Conservation (phyloP, 2,329 filamentous ascomycete species). For the Domatiomyces globalis region DNA sequence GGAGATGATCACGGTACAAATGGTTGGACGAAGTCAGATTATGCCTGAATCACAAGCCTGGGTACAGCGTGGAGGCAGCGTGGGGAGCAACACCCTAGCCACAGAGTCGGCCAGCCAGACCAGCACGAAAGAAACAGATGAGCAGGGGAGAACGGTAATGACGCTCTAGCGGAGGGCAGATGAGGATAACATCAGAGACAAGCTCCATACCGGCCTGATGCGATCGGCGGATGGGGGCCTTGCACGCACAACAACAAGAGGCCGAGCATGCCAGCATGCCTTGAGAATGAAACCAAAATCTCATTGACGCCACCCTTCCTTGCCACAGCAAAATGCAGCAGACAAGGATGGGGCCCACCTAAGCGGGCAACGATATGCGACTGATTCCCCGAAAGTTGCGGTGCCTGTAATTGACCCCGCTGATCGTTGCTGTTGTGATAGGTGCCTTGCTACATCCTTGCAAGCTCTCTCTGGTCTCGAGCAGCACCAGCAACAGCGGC, state of each 20-base stretch:
- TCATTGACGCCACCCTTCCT: not conserved
- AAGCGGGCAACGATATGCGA: not conserved
- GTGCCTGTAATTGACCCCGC: not conserved
- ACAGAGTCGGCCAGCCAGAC: not conserved
- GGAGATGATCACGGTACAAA: not conserved
- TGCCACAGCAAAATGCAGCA: not conserved
- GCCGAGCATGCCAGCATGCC: not conserved
- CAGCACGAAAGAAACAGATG: not conserved
- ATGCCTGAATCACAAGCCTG: too few relatives aligned
- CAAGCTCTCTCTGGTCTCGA: not conserved
- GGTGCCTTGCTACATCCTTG: not conserved
- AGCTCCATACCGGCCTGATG: not conserved
- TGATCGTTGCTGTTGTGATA: not conserved
- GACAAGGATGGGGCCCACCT: not conserved
- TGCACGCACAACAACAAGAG: not conserved
- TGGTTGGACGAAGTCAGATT: not conserved
- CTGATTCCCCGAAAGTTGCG: not conserved
- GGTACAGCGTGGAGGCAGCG: not conserved
- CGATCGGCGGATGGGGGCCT: not conserved
- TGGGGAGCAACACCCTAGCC: not conserved
- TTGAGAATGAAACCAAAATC: not conserved
- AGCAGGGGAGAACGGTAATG: not conserved
- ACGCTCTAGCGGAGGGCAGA: not conserved
- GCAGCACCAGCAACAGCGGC: too few relatives aligned
- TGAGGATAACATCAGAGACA: not conserved